These are phyloP conservation scores for Penicillium riverlandense DNA, from an alignment of 495 filamentous ascomycete genomes.

Conservation along the genomic window DNA sequence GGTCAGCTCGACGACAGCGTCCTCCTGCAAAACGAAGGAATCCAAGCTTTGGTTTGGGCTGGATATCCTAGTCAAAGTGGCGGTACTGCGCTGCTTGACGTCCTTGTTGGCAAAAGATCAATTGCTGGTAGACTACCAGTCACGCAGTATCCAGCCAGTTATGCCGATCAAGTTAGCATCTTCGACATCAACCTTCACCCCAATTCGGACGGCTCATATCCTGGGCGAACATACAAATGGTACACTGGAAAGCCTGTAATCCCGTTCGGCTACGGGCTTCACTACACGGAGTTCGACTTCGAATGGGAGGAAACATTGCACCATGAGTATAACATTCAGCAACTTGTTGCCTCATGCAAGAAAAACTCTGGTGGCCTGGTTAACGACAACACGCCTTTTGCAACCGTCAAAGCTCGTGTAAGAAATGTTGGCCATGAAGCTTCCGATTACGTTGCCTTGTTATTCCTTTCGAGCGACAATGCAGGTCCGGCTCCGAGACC, in stretches of 20 bases:
- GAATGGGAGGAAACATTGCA: conserved; percentile 31
- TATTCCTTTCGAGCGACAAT: conserved; percentile 38
- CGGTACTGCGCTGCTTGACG: conserved; percentile 46
- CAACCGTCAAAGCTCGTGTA: conserved; percentile 26
- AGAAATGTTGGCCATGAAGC: conserved; percentile 40
- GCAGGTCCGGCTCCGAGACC: conserved; percentile 47
- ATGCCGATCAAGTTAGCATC: conserved; percentile 44
- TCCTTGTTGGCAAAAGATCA: conserved; percentile 44
- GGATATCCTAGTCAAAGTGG: conserved; percentile 55
- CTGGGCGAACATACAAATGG: conserved; percentile 56
- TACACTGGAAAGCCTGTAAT: conserved; percentile 45
- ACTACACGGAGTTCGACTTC: conserved; percentile 44
- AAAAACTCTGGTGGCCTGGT: background rate
- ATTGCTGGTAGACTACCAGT: conserved; percentile 50
- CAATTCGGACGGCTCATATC: conserved; percentile 22
- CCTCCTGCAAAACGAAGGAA: conserved; percentile 38
- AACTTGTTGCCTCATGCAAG: conserved; percentile 22
- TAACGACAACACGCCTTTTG: conserved; percentile 26
- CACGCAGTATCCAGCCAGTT: conserved; percentile 52
- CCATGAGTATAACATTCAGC: conserved; percentile 40
- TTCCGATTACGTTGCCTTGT: conserved; percentile 49
- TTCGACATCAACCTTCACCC: conserved; percentile 50
- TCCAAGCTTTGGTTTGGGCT: conserved; percentile 51
- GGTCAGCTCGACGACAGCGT: conserved; percentile 49
- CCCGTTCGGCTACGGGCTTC: conserved; percentile 49